Base-by-base conservation (phyloP, 805 yeast species). In the Limtongia smithiae region DNA sequence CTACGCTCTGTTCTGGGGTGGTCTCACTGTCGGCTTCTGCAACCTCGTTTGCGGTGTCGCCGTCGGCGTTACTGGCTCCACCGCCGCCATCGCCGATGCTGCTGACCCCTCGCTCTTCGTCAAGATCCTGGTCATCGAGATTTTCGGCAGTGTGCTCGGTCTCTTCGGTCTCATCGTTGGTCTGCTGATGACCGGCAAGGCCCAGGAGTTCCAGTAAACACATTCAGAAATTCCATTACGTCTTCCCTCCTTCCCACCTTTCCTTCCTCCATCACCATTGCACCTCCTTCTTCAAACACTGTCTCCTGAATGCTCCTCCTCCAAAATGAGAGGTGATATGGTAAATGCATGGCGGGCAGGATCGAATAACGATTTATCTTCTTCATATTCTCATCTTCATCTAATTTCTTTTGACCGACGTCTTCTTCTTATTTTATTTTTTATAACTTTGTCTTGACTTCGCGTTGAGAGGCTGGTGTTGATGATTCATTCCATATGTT, bases 61-160 rank as follows among this genome's bases (percentile, higher is more conserved):
- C 3, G 98, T 93, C 41, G 98, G 98, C 56, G 77, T 93, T 54
- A 93, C 98, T 14, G 98, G 98, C 41, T 83, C 97, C 22, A 93
- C 97, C n/a, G 98, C 97, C 31, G 98, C 98, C 35, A 80, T 93
- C 54, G 81, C 95, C 37, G 98, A 93, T 71, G 98, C 98, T 27
- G 97, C 98, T 9, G 97, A 93, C 72, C 81, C 96, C 21, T 78
- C 96, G 3, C 74, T 93, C 58, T 93, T 93, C 63, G 98, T 93
- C 56, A 93, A 93, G 72, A 93, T 93, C 52, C 79, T 93, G 64
- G 98, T 93, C 55, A 84, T 93, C 62, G 98, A 93, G 76, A 93
- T 93, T 74, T 93, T 93, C 65, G 98, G 98, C 31, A 85, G 95
- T 20, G 95, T 93, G 32, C 76, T 93, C 66, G 98, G 98, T 39